phyloP scores from a whole-genome alignment of 78 protist genomes.

The Dictyostelium firmibasis region DNA sequence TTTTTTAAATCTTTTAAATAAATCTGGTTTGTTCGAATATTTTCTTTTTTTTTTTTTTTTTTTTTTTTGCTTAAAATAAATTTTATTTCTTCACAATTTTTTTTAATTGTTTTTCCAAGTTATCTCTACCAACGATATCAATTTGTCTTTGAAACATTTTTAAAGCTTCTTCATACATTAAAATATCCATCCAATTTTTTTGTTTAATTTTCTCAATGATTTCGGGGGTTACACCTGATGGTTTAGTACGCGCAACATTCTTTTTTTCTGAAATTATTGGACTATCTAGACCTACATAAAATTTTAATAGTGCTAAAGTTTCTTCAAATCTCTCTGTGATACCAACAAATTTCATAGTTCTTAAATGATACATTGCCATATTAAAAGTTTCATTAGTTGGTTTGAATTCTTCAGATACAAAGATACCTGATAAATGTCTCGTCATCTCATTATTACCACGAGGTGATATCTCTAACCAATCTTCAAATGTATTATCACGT shows the following conservation, averaged over 20 bases:
- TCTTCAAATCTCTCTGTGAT: slow-evolving; percentile 36
- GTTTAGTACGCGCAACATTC: neutral
- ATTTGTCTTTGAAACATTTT: slow-evolving; percentile 49
- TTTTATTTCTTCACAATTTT: neutral
- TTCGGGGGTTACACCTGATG: neutral
- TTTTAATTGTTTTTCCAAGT: neutral
- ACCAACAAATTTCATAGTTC: slow-evolving; percentile 30
- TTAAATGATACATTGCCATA: neutral
- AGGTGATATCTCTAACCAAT: slow-evolving; percentile 11
- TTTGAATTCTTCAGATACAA: neutral
- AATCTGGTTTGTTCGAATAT: no score
- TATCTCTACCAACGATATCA: slow-evolving; percentile 33
- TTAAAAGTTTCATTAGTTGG: neutral
- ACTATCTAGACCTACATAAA: neutral
- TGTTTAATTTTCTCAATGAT: neutral
- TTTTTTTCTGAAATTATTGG: neutral
- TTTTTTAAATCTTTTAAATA: no score
- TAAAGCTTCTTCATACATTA: slow-evolving; percentile 6
- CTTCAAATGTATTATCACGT: neutral
- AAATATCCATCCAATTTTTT: slow-evolving; percentile 10
- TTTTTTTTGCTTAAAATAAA: no score
- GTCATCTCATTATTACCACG: slow-evolving; percentile 19
- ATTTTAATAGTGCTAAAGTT: slow-evolving; percentile 1
- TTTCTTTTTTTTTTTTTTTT: no score
- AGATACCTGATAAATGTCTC: slow-evolving; percentile 22